Evolutionary conservation across 2,329 filamentous ascomycete species (phyloP).

Genomic region (Colletotrichum lupini): DNA sequence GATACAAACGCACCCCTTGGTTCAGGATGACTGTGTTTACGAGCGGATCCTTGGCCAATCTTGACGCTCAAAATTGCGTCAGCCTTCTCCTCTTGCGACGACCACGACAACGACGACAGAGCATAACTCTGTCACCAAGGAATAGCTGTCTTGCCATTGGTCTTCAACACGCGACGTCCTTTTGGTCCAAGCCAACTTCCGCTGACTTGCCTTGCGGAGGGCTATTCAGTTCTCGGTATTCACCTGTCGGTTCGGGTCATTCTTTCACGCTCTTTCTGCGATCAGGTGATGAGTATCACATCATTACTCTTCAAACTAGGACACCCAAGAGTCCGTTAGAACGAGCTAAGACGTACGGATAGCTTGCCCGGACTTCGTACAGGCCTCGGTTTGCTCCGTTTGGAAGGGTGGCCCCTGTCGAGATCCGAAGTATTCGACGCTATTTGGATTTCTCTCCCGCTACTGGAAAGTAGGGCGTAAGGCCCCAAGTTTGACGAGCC

Average conservation of each 20-base stretch:
- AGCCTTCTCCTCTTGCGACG: not conserved
- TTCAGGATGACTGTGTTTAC: not conserved
- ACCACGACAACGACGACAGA: not conserved
- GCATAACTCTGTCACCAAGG: slow-evolving; percentile 2
- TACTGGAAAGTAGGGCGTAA: not conserved
- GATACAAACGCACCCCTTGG: not conserved
- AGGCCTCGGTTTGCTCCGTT: not conserved
- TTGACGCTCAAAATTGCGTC: not conserved
- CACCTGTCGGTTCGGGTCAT: not conserved
- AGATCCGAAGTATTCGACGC: not conserved
- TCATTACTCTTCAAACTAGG: not conserved
- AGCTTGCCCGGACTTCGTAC: not conserved
- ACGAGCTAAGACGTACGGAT: not conserved
- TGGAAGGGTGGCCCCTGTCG: slow-evolving; percentile 3
- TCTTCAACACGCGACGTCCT: not conserved
- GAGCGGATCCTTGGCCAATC: not conserved
- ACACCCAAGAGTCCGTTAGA: not conserved
- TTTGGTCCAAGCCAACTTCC: not conserved
- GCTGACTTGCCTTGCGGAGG: slow-evolving; percentile 6
- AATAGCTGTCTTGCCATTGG: not conserved
- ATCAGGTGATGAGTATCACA: not conserved
- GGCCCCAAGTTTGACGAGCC: not conserved
- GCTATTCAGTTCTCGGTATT: not conserved
- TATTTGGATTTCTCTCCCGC: not conserved
- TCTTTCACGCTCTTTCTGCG: not conserved